Evolutionary conservation across 805 yeast species (phyloP), one percentile per base, ranked within the genome.

Genomic region (Lachancea meyersii): DNA sequence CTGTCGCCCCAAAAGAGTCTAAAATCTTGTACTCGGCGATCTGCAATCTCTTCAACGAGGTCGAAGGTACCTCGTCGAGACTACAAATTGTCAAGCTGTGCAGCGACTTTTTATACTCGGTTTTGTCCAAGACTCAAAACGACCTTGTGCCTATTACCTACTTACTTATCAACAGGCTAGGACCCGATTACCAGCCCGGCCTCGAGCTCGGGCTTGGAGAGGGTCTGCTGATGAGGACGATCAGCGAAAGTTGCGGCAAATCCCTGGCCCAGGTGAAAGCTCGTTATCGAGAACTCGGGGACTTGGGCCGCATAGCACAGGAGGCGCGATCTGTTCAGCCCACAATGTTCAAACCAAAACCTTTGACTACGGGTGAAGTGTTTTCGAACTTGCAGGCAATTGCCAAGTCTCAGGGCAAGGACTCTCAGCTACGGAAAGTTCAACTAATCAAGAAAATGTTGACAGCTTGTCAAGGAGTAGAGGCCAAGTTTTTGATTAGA

Each of bases 131-230:
- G 34, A 71, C 77, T 34, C 76, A 80, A 2, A 50, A 61, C 3
- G 76, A 74, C 35, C 64, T 93, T 41, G 72, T 86, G 5, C 78
- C 76, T 43, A 79, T 86, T 1, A 83, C 89, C 1, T 93, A 91
- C 54, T 71, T 93, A 14, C 84, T 85, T 64, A 88, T 91, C 58
- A 91, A 91, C 60, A 70, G 91, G 47, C 67, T 89, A 8, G 96
- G 97, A 0, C 98, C 98, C 0, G 98, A 93, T 60, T 93, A 93
- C 58, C 96, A 87, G 58, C 61, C 63, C 4, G 97, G 94, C 23
- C 67, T 91, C 44, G 98, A 93, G 57, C 69, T 93, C 20, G 98
- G 98, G 0, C 71, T 93, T 2, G 98, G 98, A 14, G 98, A 93
- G 61, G 80, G 94, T 2, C 60, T 93, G 9, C 67, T 93, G 21